phyloP scores from a whole-genome alignment of 352 stramenopile species.

The Phytophthora pistaciae region DNA sequence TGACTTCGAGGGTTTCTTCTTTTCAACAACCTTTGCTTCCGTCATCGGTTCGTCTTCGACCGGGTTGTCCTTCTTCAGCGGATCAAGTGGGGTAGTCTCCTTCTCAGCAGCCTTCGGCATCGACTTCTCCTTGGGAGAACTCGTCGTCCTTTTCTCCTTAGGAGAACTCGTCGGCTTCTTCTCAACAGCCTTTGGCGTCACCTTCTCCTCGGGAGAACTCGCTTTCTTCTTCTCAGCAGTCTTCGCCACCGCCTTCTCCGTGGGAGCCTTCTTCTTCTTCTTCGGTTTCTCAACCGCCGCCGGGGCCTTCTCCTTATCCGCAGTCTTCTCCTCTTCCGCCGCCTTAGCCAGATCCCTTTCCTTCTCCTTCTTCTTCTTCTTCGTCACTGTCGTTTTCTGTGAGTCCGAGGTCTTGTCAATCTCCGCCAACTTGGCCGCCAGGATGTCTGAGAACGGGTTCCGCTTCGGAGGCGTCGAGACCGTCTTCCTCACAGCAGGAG shows the following conservation, averaged over 20 bases:
- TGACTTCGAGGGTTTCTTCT: neutral
- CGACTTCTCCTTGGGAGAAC: too few species aligned
- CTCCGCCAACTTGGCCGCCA: neutral
- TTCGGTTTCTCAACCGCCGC: neutral
- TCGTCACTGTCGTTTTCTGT: too few species aligned
- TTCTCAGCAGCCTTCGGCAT: neutral
- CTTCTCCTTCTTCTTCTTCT: neutral
- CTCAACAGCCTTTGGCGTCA: too few species aligned
- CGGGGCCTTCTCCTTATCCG: neutral
- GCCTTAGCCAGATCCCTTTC: neutral
- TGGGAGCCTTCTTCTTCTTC: too few species aligned
- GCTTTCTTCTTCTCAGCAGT: neutral
- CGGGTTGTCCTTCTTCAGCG: neutral
- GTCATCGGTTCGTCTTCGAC: neutral
- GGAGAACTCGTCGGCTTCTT: too few species aligned
- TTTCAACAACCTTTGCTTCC: neutral
- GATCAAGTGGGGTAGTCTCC: neutral
- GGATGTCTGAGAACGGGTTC: neutral
- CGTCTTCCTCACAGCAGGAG: neutral
- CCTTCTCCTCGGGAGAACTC: neutral
- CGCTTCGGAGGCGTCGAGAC: neutral
- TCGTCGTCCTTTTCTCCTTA: too few species aligned
- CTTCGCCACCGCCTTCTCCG: too few species aligned
- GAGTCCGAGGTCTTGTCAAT: neutral
- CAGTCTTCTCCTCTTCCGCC: neutral